These are phyloP conservation scores for Elsinoe australis DNA, from an alignment of 2,329 filamentous ascomycete genomes.

Conservation along the genomic window DNA sequence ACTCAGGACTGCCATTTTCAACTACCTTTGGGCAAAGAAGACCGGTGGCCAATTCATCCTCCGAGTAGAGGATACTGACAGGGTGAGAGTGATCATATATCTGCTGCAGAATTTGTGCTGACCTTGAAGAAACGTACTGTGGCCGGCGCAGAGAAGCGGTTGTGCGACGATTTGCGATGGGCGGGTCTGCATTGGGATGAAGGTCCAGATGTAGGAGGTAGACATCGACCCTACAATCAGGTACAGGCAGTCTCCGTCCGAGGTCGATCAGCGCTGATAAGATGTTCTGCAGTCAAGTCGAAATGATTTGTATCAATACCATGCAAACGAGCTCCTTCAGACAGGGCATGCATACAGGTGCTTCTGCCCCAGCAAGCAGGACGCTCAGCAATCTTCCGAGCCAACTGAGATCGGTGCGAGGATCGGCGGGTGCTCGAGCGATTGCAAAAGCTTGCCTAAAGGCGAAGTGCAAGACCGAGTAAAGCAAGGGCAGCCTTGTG, in stretches of 20 bases:
- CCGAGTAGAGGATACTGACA: slow-evolving; percentile 91
- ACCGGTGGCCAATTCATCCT: slow-evolving; percentile 87
- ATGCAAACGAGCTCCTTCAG: slow-evolving; percentile 62
- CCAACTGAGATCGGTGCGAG: slow-evolving; percentile 37
- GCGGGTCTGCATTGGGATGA: slow-evolving; percentile 90
- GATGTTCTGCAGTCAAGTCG: slow-evolving; percentile 92
- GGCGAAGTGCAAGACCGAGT: slow-evolving; percentile 66
- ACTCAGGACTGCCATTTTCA: slow-evolving; percentile 87
- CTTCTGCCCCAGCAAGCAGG: slow-evolving; percentile 59
- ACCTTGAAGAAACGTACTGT: slow-evolving; percentile 67
- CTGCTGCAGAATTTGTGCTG: slow-evolving; percentile 30
- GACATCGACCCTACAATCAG: too few relatives aligned
- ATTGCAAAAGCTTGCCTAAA: slow-evolving; percentile 59
- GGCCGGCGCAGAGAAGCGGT: slow-evolving; percentile 64
- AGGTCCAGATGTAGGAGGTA: slow-evolving; percentile 73
- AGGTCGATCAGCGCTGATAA: too few relatives aligned
- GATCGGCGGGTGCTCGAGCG: slow-evolving; percentile 59
- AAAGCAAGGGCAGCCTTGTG: slow-evolving; percentile 59
- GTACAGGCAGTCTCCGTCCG: too few relatives aligned
- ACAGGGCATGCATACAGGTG: slow-evolving; percentile 79
- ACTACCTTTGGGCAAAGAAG: slow-evolving; percentile 79
- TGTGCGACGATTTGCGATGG: slow-evolving; percentile 79
- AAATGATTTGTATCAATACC: slow-evolving; percentile 60
- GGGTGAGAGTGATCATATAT: slow-evolving; percentile 49
- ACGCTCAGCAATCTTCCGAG: slow-evolving; percentile 18